phyloP scores from a whole-genome alignment of 768 basidiomycete species.

The Melanogaster broomeanus region DNA sequence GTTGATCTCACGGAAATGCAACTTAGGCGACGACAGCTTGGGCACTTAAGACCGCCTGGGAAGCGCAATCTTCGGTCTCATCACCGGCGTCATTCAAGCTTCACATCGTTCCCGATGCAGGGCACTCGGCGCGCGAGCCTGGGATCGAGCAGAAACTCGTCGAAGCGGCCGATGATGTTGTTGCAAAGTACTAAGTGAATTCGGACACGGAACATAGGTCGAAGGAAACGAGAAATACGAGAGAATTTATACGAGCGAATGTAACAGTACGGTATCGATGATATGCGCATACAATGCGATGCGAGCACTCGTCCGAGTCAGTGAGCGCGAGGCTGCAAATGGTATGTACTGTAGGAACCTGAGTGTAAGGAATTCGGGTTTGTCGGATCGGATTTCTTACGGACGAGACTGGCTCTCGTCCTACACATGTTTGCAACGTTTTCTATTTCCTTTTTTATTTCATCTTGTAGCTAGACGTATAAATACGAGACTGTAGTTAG shows the following conservation, averaged over 20 bases:
- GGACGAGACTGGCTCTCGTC: too few species aligned
- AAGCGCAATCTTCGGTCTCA: slow-evolving; percentile 53
- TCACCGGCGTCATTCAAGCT: slow-evolving; percentile 32
- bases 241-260: background rate
- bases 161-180: slow-evolving; percentile 46
- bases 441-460: too few species aligned
- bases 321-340: too few species aligned
- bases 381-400: too few species aligned
- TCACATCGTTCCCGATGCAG: slow-evolving; percentile 80
- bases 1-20: slow-evolving; percentile 1
- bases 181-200: slow-evolving; percentile 21
- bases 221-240: background rate
- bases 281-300: background rate
- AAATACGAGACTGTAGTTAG: too few species aligned
- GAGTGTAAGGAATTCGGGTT: too few species aligned
- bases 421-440: too few species aligned
- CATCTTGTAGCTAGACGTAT: too few species aligned
- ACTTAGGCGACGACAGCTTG: slow-evolving; percentile 75
- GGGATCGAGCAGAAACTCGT: slow-evolving; percentile 71
- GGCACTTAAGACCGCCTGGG: slow-evolving; percentile 80
- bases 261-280: too few species aligned
- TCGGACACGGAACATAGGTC: background rate
- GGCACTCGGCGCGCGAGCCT: slow-evolving; percentile 79
- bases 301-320: too few species aligned
- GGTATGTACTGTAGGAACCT: too few species aligned